Evolutionary conservation across 1,284 basidiomycete species (phyloP), one percentile per base, ranked within the genome.

Genomic region (Ustilago shanxiensis): DNA sequence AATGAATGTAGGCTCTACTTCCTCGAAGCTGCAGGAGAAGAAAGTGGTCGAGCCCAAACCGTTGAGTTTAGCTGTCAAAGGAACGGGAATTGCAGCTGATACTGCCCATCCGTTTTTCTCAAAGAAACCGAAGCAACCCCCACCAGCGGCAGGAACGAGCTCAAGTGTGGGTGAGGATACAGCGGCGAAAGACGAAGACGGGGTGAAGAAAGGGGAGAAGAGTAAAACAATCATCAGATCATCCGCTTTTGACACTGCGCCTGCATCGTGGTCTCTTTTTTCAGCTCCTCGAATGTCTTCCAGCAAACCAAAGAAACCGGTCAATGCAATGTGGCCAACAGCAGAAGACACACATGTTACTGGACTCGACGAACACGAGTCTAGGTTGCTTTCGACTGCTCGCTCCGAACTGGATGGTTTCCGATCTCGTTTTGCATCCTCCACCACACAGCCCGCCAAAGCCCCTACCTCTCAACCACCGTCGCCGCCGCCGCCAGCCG

Each of bases 181-280:
- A 31, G 18, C 8, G 44, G 3, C n/a, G 13, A n/a, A 16, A 45
- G 11, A 45, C 24, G 51, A 54, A 2, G 13, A 49, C 31, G 20
- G 11, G 16, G 55, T 6, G 31, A 33, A 33, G 31, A 5, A n/a
- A n/a, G n/a, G n/a, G n/a, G n/a, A 28, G 1, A 61, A 65, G 24
- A 53, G 47, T 24, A 60, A 60, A 26, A 53, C 57, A 18, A 33
- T 37, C 31, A 39, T 51, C 6, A 33, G 13, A 29, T 52, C 61
- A 2, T 70, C 61, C 20, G 39, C 33, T 4, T 56, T 44, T 35
- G 50, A 39, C 9, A 45, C 39, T 9, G 6, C 58, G 14, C 59
- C 66, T 8, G 65, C 73, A 11, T 59, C 68, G 2, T 72, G 66
- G 74, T 68, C 65, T 37, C 70, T 77, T 16, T 77, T 77, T 31